phyloP scores from a whole-genome alignment of 495 filamentous ascomycete genomes.

The Penicillium bialowiezense region DNA sequence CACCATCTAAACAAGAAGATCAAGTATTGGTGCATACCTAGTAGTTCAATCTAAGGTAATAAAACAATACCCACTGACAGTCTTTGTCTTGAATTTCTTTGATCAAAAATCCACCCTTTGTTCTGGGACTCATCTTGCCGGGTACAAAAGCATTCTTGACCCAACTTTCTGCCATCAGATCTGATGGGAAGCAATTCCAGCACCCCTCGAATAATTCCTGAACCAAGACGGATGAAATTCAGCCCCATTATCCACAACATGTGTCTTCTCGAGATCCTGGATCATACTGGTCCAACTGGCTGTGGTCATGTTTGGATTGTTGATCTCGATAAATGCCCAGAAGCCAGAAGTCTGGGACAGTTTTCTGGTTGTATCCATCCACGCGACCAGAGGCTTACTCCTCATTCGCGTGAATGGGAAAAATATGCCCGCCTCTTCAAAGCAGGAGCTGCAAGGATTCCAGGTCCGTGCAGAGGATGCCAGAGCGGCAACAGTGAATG shows the following conservation, averaged over 20 bases:
- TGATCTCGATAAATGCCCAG: background rate
- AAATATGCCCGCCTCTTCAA: slow-evolving; percentile 1
- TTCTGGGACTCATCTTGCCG: too few relatives aligned
- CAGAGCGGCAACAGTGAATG: background rate
- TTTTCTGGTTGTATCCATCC: slow-evolving; percentile 3
- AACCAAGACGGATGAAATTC: too few relatives aligned
- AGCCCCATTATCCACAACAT: background rate
- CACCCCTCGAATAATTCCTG: too few relatives aligned
- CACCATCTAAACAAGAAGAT: too few relatives aligned
- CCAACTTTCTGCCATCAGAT: too few relatives aligned
- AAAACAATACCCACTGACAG: too few relatives aligned
- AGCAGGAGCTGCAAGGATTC: background rate
- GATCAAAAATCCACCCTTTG: too few relatives aligned
- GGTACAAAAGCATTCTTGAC: too few relatives aligned
- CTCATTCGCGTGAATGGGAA: slow-evolving; percentile 1
- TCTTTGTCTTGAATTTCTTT: too few relatives aligned
- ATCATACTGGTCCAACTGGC: slow-evolving; percentile 14
- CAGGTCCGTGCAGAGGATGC: background rate
- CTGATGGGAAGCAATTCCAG: too few relatives aligned
- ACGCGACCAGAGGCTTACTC: background rate
- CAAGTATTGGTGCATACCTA: too few relatives aligned
- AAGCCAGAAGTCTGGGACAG: background rate
- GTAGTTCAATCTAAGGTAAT: too few relatives aligned
- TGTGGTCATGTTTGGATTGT: slow-evolving; percentile 5
- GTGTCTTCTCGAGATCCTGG: background rate